Base-by-base conservation (phyloP, 2,329 filamentous ascomycete species). In the Phoma sp. region DNA sequence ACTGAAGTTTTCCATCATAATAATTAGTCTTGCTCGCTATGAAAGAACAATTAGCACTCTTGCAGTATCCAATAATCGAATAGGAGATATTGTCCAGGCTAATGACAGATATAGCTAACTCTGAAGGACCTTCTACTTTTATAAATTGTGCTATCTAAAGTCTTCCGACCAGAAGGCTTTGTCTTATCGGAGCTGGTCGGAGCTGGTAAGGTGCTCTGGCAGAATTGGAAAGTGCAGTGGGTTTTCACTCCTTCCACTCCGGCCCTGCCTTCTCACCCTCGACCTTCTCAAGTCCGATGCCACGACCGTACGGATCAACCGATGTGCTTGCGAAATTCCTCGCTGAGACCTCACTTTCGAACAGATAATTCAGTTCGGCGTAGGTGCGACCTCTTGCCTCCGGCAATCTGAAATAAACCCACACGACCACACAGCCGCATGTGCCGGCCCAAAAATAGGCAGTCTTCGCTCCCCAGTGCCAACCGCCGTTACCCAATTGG, bases 391-490 rank as follows among this genome's bases (percentile, higher is more conserved):
- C 91, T 4, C 80, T 80, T 0, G 91, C 90, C 70, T 96, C 91
- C 0, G 91, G 91, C 0, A 93, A 79, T 7, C 89, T 84, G 79
- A 91, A 92, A 69, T 85, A 93, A 0, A 87, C 87, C 78, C 92
- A 96, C 4, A 93, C 75, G 62, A 91, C 84, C 75, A 89, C 92
- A 49, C 86, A 75, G 73, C 90, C 89, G 73, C 89, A 92, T 39
- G 90, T 87, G 1, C 87, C 89, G 14, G 86, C 87, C 89, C 91
- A 90, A 79, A 95, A 93, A 77, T 95, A 95, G 30, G 90, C 91
- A 1, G 91, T 84, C 66, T 84, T 93, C 74, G 93, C 93, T 53
- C 85, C 82, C 91, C 91, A 96, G 73, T 93, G 79, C 91, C 92
- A 96, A 0, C 86, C 88, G 1, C 80, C 82, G 0, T 62, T 62